A percentile compares a stretch with the other conserved stretches of the same genome.
These are phyloP conservation scores for Halophytophthora batemanensis DNA, from an alignment of 352 stramenopile genomes.

Conservation along the genomic window DNA sequence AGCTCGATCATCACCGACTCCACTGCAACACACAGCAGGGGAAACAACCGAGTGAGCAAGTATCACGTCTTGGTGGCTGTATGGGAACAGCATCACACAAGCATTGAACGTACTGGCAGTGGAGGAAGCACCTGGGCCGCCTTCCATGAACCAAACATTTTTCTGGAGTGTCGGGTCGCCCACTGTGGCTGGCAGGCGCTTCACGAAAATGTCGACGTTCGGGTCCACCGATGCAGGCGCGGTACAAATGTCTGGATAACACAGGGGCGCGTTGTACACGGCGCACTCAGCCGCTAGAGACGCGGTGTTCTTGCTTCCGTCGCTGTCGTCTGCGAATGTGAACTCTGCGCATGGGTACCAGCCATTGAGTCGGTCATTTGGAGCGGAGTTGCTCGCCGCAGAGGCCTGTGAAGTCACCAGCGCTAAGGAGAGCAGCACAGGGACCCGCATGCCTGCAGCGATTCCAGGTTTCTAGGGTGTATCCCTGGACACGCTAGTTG, in stretches of 20 bases:
- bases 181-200: slow-evolving; percentile 24
- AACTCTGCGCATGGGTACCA: slow-evolving; percentile 31
- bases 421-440: slow-evolving; percentile 3
- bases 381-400: slow-evolving; percentile 4
- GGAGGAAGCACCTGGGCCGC: slow-evolving; percentile 33
- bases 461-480: too few relatives aligned
- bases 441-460: slow-evolving; percentile 4
- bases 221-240: slow-evolving; percentile 2
- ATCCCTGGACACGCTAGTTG: too few relatives aligned
- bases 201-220: slow-evolving; percentile 42
- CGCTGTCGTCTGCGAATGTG: slow-evolving; percentile 22
- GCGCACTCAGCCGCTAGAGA: slow-evolving; percentile 27
- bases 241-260: slow-evolving; percentile 29
- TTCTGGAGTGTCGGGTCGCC: slow-evolving; percentile 12
- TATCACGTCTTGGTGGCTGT: neutral
- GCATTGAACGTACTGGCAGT: slow-evolving; percentile 26
- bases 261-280: slow-evolving; percentile 29
- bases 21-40: slow-evolving; percentile 18
- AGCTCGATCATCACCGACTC: slow-evolving; percentile 33
- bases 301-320: neutral
- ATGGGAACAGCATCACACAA: neutral
- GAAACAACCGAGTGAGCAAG: neutral
- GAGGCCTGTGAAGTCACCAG: slow-evolving; percentile 2
- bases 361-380: slow-evolving; percentile 15
- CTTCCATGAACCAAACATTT: slow-evolving; percentile 50